Percentiles rank a stretch among this genome's conserved stretches.
Conservation (phyloP, 345 rosid genomes). For the Pelargonium nanum region DNA sequence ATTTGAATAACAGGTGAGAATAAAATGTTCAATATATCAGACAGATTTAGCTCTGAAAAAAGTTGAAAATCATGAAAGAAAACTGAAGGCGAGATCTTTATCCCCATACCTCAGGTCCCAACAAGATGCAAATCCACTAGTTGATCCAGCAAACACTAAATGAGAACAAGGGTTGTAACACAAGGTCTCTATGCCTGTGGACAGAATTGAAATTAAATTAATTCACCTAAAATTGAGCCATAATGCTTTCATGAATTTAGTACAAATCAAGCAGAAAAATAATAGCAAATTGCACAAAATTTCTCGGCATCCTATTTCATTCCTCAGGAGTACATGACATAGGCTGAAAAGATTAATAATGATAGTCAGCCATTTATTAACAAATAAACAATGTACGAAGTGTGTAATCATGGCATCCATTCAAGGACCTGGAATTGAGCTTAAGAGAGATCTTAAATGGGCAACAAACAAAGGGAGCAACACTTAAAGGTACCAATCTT, state of each 20-base stretch:
- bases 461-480: too few relatives aligned
- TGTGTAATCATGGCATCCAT: too few relatives aligned
- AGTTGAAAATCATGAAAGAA: not conserved
- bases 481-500: not conserved
- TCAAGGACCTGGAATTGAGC: too few relatives aligned
- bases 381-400: too few relatives aligned
- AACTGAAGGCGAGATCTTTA: not conserved
- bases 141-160: conserved; percentile 62
- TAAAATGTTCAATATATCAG: too few relatives aligned
- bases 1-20: not conserved
- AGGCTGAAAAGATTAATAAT: too few relatives aligned
- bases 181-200: conserved; percentile 62
- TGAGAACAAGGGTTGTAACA: conserved; percentile 52
- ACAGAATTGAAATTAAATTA: conserved; percentile 9
- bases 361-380: too few relatives aligned
- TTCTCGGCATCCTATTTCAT: too few relatives aligned
- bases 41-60: not conserved
- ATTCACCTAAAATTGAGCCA: not conserved
- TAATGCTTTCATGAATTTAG: not conserved
- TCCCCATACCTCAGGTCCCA: conserved; percentile 76
- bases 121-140: conserved; percentile 61
- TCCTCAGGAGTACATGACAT: too few relatives aligned
- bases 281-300: too few relatives aligned
- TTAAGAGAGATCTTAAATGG: too few relatives aligned
- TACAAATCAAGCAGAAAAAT: not conserved